These are phyloP conservation scores for Gossypium raimondii DNA, from an alignment of 345 rosid genomes.

Conservation along the genomic window DNA sequence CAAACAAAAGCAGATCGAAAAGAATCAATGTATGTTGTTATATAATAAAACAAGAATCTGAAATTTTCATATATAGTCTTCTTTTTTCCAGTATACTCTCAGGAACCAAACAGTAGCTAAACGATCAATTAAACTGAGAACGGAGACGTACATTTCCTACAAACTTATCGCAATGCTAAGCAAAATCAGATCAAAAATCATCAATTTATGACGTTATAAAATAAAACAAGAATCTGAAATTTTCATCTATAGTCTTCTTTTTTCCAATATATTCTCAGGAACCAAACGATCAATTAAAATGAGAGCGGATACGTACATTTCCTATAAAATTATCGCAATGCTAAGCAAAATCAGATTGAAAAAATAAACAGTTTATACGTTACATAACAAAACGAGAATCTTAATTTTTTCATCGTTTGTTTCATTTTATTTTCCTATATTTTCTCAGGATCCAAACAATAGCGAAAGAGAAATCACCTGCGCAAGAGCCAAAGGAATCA, in stretches of 20 bases:
- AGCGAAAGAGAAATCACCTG: background rate
- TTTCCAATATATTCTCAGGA: too few relatives aligned
- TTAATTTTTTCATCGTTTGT: too few relatives aligned
- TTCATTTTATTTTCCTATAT: background rate
- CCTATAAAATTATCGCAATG: background rate
- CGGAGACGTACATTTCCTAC: background rate
- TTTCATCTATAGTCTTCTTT: background rate
- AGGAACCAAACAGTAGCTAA: background rate
- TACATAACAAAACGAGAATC: background rate
- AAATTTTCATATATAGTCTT: background rate
- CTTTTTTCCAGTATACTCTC: background rate
- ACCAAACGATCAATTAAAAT: background rate
- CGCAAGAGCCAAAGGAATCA: background rate
- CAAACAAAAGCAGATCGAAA: constrained; percentile 9
- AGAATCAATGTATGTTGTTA: background rate
- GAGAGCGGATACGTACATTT: background rate
- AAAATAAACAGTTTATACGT: background rate
- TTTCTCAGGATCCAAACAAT: background rate
- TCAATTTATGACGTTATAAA: background rate
- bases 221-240: background rate
- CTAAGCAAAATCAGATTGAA: background rate
- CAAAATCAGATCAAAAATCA: background rate
- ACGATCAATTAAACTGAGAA: background rate
- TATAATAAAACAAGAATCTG: background rate
- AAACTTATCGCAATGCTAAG: background rate